Evolutionary conservation across 768 basidiomycete genomes (phyloP), one percentile per base, ranked within the genome.

Genomic region (Polyporus arcularius): DNA sequence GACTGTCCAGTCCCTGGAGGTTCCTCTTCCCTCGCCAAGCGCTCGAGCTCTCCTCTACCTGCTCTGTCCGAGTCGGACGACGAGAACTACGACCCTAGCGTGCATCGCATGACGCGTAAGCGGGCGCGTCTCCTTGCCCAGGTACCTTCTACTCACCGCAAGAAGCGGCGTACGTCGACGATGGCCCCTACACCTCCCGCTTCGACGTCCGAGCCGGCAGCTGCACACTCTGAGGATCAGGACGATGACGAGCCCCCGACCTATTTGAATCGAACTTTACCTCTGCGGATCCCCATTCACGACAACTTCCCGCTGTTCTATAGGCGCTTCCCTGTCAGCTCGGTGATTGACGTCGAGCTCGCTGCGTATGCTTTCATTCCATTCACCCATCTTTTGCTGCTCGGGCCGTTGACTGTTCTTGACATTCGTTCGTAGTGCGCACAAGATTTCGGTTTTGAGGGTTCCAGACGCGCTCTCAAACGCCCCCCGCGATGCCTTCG

Each of bases 241-340:
- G 47, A 42, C 5, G 5, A 43, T 12, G 41, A 26, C 3, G 38
- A 48, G 11, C 47, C 16, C 30, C 31, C 53, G 12, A 55, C 62
- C 31, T 74, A 72, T 65, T 72, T 76, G 10, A 75, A 66, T 18
- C 82, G 90, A 56, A 78, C 76, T 8, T 80, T 92, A 55, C 86
- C 87, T 2, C 60, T 74, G 8, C 47, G 71, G 46, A 65, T 90
- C 54, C 74, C 80, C 43, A 75, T 81, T 50, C 77, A 82, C 26
- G 61, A 75, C 2, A 72, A 75, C 32, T 90, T 86, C 67, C 73
- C 85, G 42, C 79, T 86, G 18, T 82, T 90, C 62, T 93, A 93
- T 70, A 75, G 87, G 57, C 82, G 85, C 8, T 93, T 89, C 68
- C 87, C 89, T 5, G 78, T 80, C 55, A 87, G 85, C 64, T 81